A percentile compares a stretch with the other conserved stretches of the same genome.
Evolutionary conservation across 2,329 filamentous ascomycete genomes (phyloP).

Genomic region (Sporothrix inflata): DNA sequence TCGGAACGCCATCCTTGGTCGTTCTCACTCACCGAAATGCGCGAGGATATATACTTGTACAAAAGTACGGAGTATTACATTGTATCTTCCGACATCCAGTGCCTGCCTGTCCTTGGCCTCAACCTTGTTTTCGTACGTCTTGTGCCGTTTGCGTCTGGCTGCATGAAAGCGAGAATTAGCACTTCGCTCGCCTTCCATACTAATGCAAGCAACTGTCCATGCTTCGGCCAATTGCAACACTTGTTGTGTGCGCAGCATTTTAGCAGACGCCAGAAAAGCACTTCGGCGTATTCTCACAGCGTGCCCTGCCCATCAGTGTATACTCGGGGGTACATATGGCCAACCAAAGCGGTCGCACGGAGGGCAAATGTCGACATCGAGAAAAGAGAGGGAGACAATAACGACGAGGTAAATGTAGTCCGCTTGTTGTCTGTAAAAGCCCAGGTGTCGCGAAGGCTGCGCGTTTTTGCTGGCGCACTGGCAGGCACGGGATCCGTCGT

Average conservation of each 20-base stretch:
- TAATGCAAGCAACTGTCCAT: background rate
- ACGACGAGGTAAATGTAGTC: too few relatives aligned
- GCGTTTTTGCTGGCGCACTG: background rate
- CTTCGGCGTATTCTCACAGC: background rate
- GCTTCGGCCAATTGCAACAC: background rate
- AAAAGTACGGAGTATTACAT: background rate
- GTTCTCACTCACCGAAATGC: background rate
- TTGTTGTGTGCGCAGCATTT: background rate
- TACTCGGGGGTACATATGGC: too few relatives aligned
- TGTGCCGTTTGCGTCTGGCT: conserved; percentile 3
- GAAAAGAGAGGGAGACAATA: background rate
- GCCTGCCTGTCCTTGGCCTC: background rate
- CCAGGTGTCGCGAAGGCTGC: background rate
- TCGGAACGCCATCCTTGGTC: background rate
- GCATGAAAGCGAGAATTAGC: background rate
- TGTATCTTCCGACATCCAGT: background rate
- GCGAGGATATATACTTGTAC: background rate
- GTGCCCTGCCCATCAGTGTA: too few relatives aligned
- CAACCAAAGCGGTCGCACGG: background rate
- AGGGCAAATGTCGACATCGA: background rate
- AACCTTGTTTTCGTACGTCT: background rate
- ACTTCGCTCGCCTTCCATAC: background rate
- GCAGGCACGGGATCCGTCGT: background rate
- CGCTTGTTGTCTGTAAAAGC: too few relatives aligned
- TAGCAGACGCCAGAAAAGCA: background rate